phyloP scores from a whole-genome alignment of 768 basidiomycete genomes.

The Termitomyces eurrhizus region DNA sequence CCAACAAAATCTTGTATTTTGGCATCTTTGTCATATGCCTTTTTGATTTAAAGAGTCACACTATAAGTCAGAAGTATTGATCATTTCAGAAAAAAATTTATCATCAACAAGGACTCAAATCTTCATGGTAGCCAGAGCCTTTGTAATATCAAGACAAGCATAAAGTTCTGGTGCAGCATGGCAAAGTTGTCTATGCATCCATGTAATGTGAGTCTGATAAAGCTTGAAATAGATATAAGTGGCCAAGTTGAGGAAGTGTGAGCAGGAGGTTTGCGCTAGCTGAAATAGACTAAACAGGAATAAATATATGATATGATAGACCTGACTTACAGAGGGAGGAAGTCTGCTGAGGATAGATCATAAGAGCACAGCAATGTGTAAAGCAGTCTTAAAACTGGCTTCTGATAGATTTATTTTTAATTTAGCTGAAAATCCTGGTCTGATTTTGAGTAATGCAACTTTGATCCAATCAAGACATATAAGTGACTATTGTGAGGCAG shows the following conservation, averaged over 20 bases:
- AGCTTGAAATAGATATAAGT: slow-evolving; percentile 85
- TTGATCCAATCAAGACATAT: slow-evolving; percentile 80
- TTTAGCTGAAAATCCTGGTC: slow-evolving; percentile 55
- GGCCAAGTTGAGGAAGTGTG: slow-evolving; percentile 80
- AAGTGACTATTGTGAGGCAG: too few species aligned
- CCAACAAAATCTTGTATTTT: not conserved
- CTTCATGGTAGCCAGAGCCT: slow-evolving; percentile 68
- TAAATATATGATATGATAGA: slow-evolving; percentile 8
- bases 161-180: too few species aligned
- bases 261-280: slow-evolving; percentile 69
- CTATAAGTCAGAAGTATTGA: not conserved
- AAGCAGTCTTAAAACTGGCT: slow-evolving; percentile 66
- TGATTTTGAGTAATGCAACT: slow-evolving; percentile 60
- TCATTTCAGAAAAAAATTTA: slow-evolving; percentile 39
- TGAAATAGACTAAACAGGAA: slow-evolving; percentile 56
- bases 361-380: slow-evolving; percentile 72
- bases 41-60: not conserved
- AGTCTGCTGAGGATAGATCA: slow-evolving; percentile 57
- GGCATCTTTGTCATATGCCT: slow-evolving; percentile 1
- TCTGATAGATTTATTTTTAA: slow-evolving; percentile 54
- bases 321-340: slow-evolving; percentile 64
- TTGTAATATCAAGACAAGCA: slow-evolving; percentile 65
- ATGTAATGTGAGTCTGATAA: too few species aligned
- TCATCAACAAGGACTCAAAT: slow-evolving; percentile 68
- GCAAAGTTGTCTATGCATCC: too few species aligned